phyloP scores from a whole-genome alignment of 2,329 filamentous ascomycete genomes.

The Aspergillus sclerotialis region DNA sequence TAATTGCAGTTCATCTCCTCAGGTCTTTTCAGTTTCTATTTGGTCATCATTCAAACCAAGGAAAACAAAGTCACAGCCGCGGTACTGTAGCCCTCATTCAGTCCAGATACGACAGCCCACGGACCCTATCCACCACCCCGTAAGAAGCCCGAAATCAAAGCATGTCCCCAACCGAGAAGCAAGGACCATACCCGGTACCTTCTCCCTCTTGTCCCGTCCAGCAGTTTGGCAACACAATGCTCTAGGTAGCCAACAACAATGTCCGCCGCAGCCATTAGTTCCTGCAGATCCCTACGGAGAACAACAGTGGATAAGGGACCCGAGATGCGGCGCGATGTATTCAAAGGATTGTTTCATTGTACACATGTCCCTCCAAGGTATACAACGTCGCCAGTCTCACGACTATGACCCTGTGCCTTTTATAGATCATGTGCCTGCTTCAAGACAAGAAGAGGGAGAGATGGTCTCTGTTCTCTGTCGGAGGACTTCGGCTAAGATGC shows the following conservation, averaged over 20 bases:
- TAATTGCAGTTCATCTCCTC: conserved; percentile 25
- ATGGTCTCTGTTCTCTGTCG: too few relatives aligned
- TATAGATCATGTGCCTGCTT: conserved; percentile 18
- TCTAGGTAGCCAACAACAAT: conserved; percentile 9
- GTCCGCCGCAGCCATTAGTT: conserved; percentile 40
- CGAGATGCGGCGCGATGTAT: conserved; percentile 25
- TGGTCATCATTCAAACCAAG: conserved; percentile 32
- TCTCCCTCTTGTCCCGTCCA: conserved; percentile 4
- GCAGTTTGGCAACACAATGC: background rate
- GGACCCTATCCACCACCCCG: conserved; percentile 3
- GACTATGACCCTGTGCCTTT: conserved; percentile 20
- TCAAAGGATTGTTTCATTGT: conserved; percentile 10
- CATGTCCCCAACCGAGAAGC: conserved; percentile 10
- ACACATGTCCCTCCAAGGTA: conserved; percentile 22
- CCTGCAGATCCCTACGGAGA: conserved; percentile 33
- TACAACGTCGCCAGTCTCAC: conserved; percentile 14
- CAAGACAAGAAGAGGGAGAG: background rate
- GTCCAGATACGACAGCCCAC: conserved; percentile 4
- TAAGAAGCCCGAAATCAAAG: conserved; percentile 5
- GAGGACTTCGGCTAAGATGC: too few relatives aligned
- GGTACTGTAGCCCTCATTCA: conserved; percentile 17
- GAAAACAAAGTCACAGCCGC: conserved; percentile 17
- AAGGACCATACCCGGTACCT: conserved; percentile 2
- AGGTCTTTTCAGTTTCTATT: conserved; percentile 41
- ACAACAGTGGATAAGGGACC: conserved; percentile 33